A percentile compares a stretch with the other conserved stretches of the same genome.
These are phyloP conservation scores for Tympanopsis confertula DNA, from an alignment of 2,329 filamentous ascomycete species.

Conservation along the genomic window DNA sequence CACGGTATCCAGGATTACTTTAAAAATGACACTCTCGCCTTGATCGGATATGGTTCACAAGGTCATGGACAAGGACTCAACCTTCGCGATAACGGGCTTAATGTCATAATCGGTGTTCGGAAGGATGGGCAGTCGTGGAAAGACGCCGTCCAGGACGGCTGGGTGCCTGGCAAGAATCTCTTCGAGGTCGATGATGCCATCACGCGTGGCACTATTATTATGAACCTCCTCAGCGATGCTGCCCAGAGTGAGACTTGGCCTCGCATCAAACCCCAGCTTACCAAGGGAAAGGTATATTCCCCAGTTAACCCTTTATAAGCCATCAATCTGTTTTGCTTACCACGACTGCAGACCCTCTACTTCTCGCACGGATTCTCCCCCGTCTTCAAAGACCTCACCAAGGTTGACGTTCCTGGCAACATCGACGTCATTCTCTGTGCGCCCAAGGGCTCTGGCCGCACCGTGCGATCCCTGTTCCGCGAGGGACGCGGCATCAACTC, in stretches of 20 bases:
- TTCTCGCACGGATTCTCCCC: conserved; percentile 99
- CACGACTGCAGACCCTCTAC: conserved; percentile 70
- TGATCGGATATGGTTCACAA: conserved; percentile 66
- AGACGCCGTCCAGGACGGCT: conserved; percentile 65
- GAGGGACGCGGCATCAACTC: conserved; percentile 99
- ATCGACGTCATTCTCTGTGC: conserved; percentile 99
- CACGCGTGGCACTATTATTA: conserved; percentile 60
- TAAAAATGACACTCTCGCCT: conserved; percentile 69
- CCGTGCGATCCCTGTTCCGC: conserved; percentile 95
- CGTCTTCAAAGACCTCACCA: conserved; percentile 99
- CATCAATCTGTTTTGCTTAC: conserved; percentile 4
- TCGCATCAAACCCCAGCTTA: conserved; percentile 62
- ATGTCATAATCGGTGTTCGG: conserved; percentile 68
- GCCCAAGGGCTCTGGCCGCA: conserved; percentile 97
- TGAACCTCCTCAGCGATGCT: conserved; percentile 70
- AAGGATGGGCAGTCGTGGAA: conserved; percentile 70
- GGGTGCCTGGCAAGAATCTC: conserved; percentile 66
- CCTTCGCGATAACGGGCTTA: conserved; percentile 68
- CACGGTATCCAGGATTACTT: conserved; percentile 60
- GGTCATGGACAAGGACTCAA: conserved; percentile 71
- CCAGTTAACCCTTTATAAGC: too few species aligned
- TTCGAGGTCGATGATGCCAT: conserved; percentile 69
- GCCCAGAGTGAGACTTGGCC: conserved; percentile 72
- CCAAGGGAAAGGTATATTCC: conserved; percentile 64
- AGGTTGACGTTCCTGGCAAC: conserved; percentile 89